These are phyloP conservation scores for Sporisorium iseilematis-ciliati DNA, from an alignment of 1,284 basidiomycete species.

Conservation along the genomic window DNA sequence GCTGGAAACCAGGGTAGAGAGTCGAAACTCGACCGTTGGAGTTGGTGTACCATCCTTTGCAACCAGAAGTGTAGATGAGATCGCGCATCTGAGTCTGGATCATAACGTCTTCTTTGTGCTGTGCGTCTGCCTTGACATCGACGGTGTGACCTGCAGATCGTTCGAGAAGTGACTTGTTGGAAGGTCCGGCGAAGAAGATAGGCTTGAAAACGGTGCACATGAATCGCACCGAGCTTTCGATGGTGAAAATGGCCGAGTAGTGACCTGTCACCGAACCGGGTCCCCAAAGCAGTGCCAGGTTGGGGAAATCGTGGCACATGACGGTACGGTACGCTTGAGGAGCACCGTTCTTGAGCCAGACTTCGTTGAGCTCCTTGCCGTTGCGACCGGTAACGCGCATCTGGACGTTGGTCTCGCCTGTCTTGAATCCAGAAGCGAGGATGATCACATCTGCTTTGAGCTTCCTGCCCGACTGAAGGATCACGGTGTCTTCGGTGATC, in stretches of 20 bases:
- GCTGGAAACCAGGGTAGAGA: conserved; percentile 35
- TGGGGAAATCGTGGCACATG: conserved; percentile 54
- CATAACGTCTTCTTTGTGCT: conserved; percentile 44
- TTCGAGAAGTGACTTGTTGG: not conserved
- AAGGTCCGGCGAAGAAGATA: conserved; percentile 21
- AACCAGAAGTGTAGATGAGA: conserved; percentile 44
- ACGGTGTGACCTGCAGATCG: conserved; percentile 24
- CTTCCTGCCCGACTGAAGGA: conserved; percentile 35
- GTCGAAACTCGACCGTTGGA: conserved; percentile 28
- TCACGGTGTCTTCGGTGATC: conserved; percentile 38
- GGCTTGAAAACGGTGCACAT: conserved; percentile 27
- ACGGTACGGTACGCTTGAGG: conserved; percentile 49
- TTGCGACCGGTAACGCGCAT: conserved; percentile 39
- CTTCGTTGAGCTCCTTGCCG: conserved; percentile 36
- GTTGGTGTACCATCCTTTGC: conserved; percentile 50
- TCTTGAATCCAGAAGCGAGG: conserved; percentile 47
- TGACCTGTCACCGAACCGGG: conserved; percentile 56
- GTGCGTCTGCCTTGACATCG: conserved; percentile 29
- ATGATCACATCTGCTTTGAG: conserved; percentile 51
- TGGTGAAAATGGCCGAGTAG: conserved; percentile 36
- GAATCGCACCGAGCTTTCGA: conserved; percentile 34
- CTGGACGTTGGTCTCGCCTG: conserved; percentile 30
- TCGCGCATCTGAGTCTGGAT: conserved; percentile 36
- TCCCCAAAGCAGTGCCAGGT: conserved; percentile 53
- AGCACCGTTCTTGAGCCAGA: conserved; percentile 39